phyloP scores from a whole-genome alignment of 768 basidiomycete species.

The Suillus plorans region DNA sequence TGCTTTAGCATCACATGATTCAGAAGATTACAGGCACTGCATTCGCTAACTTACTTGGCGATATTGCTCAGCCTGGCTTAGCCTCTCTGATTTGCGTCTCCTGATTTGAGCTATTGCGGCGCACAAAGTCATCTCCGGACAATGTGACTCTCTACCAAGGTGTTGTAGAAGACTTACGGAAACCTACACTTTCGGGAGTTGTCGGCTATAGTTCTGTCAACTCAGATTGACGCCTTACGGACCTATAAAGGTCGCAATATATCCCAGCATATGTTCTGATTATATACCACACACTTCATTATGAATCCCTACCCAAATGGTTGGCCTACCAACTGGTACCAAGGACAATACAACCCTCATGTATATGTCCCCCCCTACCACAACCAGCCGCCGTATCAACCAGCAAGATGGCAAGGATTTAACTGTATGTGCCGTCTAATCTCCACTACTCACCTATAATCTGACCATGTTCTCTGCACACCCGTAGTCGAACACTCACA shows the following conservation, averaged over 20 bases:
- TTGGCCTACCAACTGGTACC: constrained; percentile 20
- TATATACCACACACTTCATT: background rate
- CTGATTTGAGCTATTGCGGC: background rate
- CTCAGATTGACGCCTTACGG: background rate
- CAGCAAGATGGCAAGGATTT: constrained; percentile 12
- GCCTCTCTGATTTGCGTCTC: background rate
- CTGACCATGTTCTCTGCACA: background rate
- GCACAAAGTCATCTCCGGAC: background rate
- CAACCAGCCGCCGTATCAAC: constrained; percentile 8
- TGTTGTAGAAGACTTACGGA: background rate
- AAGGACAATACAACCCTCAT: constrained; percentile 28
- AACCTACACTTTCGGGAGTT: background rate
- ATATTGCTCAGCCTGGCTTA: background rate
- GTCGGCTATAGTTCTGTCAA: background rate
- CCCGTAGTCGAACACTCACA: constrained; percentile 19
- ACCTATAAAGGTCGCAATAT: constrained; percentile 11
- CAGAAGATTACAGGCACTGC: background rate
- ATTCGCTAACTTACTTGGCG: background rate
- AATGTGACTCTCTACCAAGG: background rate
- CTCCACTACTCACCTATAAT: background rate
- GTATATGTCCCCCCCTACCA: constrained; percentile 27
- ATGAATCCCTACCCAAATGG: constrained; percentile 27
- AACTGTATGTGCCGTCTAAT: constrained; percentile 14
- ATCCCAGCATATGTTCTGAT: background rate
- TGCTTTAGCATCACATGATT: background rate